Conservation (phyloP, 768 basidiomycete species). For the Pholiota conissans region DNA sequence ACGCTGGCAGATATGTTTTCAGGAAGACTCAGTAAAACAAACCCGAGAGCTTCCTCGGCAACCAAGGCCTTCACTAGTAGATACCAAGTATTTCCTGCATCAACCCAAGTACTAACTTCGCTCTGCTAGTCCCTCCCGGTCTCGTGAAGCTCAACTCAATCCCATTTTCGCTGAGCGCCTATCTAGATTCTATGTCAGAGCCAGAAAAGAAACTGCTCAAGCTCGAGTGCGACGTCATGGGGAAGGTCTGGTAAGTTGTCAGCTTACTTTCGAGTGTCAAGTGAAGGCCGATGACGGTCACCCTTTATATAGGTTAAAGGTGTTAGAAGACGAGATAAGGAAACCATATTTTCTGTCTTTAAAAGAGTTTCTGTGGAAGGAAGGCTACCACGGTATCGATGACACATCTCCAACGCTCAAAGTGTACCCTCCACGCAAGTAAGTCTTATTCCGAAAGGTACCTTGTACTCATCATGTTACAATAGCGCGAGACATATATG, state of each 20-base stretch:
- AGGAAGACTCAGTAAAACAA: conserved; percentile 27
- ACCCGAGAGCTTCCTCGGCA: conserved; percentile 15
- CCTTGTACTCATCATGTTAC: not conserved
- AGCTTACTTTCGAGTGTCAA: not conserved
- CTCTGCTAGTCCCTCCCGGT: not conserved
- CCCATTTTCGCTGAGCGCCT: conserved; percentile 63
- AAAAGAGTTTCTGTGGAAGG: conserved; percentile 67
- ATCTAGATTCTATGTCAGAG: conserved; percentile 51
- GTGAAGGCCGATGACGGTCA: not conserved
- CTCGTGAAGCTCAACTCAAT: conserved; percentile 55
- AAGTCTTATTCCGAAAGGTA: not conserved
- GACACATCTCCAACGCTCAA: conserved; percentile 47
- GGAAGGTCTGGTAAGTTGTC: conserved; percentile 65
- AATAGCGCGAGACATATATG: conserved; percentile 77
- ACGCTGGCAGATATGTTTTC: conserved; percentile 68
- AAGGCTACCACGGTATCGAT: conserved; percentile 56
- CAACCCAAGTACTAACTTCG: not conserved
- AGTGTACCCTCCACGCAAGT: conserved; percentile 80
- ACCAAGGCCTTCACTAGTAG: not conserved
- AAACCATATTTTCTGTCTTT: conserved; percentile 76
- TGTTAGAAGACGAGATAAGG: conserved; percentile 71
- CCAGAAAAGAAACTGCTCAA: conserved; percentile 57
- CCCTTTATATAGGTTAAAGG: conserved; percentile 55
- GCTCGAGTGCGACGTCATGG: conserved; percentile 75
- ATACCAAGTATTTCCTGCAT: not conserved